Evolutionary conservation across 768 basidiomycete species (phyloP).

Genomic region (Naganishia antarctica): DNA sequence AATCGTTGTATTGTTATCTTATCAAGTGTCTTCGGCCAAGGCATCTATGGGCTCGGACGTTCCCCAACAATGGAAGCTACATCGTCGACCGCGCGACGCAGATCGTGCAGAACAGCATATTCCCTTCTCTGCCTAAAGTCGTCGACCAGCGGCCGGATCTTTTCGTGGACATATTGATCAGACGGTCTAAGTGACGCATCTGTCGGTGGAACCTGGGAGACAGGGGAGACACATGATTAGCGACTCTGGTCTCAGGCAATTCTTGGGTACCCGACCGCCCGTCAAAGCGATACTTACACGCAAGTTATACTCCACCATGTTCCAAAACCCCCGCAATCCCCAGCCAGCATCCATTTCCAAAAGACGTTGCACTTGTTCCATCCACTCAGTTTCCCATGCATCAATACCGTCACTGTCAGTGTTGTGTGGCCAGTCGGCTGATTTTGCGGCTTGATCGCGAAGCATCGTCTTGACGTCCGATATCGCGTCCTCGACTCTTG

Average conservation of each 20-base stretch:
- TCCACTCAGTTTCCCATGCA: conserved; percentile 44
- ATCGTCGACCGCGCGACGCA: not conserved
- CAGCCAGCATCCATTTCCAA: conserved; percentile 46
- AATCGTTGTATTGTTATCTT: too few relatives aligned
- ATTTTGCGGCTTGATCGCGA: conserved; percentile 17
- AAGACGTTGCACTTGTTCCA: conserved; percentile 42
- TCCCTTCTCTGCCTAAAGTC: conserved; percentile 11
- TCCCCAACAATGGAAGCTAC: not conserved
- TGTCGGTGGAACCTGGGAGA: not conserved
- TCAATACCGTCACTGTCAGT: not conserved
- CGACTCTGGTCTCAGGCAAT: not conserved
- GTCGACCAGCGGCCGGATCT: not conserved
- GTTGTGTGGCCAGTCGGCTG: not conserved
- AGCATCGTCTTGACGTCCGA: conserved; percentile 37
- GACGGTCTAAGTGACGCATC: conserved; percentile 7
- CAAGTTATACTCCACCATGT: conserved; percentile 36
- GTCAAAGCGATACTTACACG: conserved; percentile 29
- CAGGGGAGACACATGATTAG: not conserved
- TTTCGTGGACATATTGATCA: not conserved
- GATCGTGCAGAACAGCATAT: not conserved
- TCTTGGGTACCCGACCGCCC: too few relatives aligned
- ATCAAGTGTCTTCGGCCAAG: too few relatives aligned
- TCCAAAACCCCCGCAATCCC: conserved; percentile 44
- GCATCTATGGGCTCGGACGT: not conserved
- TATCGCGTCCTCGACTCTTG: conserved; percentile 42